These are phyloP conservation scores for Hippophae gyantsensis DNA, from an alignment of 306 rosid species.

Conservation along the genomic window DNA sequence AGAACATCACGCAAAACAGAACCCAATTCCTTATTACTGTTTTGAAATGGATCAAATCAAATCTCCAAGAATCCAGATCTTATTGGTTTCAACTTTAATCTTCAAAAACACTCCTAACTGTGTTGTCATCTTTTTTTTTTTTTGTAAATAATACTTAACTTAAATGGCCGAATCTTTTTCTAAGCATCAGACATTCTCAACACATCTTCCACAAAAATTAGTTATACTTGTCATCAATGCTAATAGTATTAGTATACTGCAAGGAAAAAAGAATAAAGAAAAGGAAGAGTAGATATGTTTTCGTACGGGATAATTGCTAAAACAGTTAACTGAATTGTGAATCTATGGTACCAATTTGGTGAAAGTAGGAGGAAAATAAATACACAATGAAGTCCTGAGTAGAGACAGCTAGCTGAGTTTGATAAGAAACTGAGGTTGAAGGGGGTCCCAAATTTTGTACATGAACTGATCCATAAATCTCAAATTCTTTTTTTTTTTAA, in stretches of 20 bases:
- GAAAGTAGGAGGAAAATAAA: constrained; percentile 12
- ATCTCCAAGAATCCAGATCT: constrained; percentile 18
- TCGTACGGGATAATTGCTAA: constrained; percentile 17
- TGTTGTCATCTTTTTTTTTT: not conserved
- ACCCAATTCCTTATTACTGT: constrained; percentile 34
- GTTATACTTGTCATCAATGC: constrained; percentile 3
- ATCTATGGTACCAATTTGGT: constrained; percentile 24
- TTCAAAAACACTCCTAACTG: constrained; percentile 18
- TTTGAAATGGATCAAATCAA: constrained; percentile 14
- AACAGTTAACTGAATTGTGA: constrained; percentile 24
- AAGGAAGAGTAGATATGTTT: constrained; percentile 16
- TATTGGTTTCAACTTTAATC: constrained; percentile 8
- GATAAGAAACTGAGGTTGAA: constrained; percentile 11
- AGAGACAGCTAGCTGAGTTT: constrained; percentile 8
- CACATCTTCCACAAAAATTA: constrained; percentile 15
- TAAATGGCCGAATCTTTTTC: constrained; percentile 9
- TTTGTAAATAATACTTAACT: too few relatives aligned
- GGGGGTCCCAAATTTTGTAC: constrained; percentile 26
- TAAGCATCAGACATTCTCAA: constrained; percentile 18
- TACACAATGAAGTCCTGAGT: constrained; percentile 1
- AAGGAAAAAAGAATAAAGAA: not conserved
- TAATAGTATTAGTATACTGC: constrained; percentile 6
- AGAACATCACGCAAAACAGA: constrained; percentile 11
- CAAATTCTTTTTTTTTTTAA: constrained; percentile 5
- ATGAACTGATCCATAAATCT: constrained; percentile 4